A percentile compares a stretch with the other conserved stretches of the same genome.
These are phyloP conservation scores for Lumnitzera racemosa DNA, from an alignment of 345 rosid genomes.

Conservation along the genomic window DNA sequence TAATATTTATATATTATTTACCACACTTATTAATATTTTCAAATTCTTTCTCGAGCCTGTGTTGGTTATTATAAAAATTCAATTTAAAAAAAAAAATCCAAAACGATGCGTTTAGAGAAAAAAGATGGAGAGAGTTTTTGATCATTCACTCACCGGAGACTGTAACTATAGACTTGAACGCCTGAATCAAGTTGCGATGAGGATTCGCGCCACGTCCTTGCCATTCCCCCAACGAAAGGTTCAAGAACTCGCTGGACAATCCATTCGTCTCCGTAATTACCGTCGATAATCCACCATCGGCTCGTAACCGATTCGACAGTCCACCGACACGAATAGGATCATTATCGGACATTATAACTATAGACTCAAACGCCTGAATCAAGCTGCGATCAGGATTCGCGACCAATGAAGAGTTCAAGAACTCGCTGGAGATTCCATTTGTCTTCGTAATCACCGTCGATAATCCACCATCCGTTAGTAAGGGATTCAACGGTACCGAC, in stretches of 20 bases:
- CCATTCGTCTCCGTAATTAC: slow-evolving; percentile 28
- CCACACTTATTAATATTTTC: too few relatives aligned
- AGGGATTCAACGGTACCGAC: too few relatives aligned
- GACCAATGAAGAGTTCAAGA: too few relatives aligned
- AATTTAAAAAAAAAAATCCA: background rate
- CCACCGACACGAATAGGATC: slow-evolving; percentile 40
- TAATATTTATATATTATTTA: too few relatives aligned
- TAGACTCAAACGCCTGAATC: too few relatives aligned
- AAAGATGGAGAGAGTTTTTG: background rate
- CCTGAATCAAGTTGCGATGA: slow-evolving; percentile 26
- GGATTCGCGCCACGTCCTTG: slow-evolving; percentile 31
- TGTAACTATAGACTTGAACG: slow-evolving; percentile 31
- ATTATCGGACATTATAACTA: too few relatives aligned
- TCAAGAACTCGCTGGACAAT: slow-evolving; percentile 18
- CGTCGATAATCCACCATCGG: slow-evolving; percentile 33
- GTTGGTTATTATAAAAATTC: too few relatives aligned
- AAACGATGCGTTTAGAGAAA: background rate
- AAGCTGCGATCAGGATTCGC: too few relatives aligned
- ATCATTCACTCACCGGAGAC: slow-evolving; percentile 32
- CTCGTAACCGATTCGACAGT: slow-evolving; percentile 31
- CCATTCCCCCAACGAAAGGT: slow-evolving; percentile 23
- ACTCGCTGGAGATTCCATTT: too few relatives aligned
- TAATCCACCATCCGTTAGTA: too few relatives aligned
- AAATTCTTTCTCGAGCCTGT: too few relatives aligned
- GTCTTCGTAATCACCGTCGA: too few relatives aligned